A percentile compares a stretch with the other conserved stretches of the same genome.
These are phyloP conservation scores for Acer negundo DNA, from an alignment of 345 rosid genomes.

Conservation along the genomic window DNA sequence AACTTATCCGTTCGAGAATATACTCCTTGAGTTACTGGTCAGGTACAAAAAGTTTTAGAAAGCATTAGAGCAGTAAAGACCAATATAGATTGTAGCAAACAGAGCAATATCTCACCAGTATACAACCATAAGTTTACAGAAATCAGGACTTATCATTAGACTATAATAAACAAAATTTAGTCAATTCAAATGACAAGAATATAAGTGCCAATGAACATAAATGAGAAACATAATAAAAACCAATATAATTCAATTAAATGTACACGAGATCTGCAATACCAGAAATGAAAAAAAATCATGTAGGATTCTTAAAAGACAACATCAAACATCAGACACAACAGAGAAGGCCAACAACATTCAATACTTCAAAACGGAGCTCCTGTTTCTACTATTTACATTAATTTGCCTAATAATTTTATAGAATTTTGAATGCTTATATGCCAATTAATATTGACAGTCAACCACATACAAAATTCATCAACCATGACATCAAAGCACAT, in stretches of 20 bases:
- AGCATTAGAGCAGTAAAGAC: slow-evolving; percentile 3
- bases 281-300: not conserved
- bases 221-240: not conserved
- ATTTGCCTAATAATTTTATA: not conserved
- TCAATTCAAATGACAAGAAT: not conserved
- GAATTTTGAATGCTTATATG: not conserved
- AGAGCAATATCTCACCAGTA: not conserved
- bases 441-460: not conserved
- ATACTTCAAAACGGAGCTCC: not conserved
- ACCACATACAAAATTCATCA: not conserved
- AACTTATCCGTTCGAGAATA: slow-evolving; percentile 53
- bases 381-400: not conserved
- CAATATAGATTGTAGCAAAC: slow-evolving; percentile 15
- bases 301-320: not conserved
- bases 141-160: not conserved
- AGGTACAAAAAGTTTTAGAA: slow-evolving; percentile 17
- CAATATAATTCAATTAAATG: not conserved
- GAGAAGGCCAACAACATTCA: no score
- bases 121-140: not conserved
- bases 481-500: not conserved
- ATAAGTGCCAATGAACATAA: not conserved
- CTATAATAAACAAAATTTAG: not conserved
- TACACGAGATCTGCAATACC: not conserved
- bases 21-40: slow-evolving; percentile 64
- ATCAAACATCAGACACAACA: no score